Evolutionary conservation across 352 stramenopile species (phyloP).

Genomic region (Globisporangium nunn): DNA sequence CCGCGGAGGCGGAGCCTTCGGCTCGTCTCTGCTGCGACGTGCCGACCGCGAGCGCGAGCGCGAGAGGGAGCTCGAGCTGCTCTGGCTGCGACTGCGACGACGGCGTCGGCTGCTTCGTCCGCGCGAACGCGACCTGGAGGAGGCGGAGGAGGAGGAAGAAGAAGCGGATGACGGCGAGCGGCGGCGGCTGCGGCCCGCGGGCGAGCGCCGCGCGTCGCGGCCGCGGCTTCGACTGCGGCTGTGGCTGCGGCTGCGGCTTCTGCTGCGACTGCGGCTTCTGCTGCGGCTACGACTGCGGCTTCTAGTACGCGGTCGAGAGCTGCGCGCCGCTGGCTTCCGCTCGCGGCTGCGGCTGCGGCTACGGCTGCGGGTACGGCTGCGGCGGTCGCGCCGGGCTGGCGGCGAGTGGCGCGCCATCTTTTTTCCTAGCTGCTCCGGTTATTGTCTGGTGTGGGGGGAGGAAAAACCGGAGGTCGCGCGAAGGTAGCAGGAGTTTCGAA

Average conservation of each 20-base stretch:
- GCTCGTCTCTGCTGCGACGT: constrained; percentile 1
- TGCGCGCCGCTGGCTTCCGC: background rate
- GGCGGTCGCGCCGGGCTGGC: background rate
- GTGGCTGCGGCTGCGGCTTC: background rate
- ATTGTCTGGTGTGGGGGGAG: background rate
- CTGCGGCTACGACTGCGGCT: constrained; percentile 9
- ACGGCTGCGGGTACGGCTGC: background rate
- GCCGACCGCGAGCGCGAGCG: constrained; percentile 14
- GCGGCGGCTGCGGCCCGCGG: background rate
- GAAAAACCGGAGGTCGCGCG: background rate
- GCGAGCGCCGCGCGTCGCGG: constrained; percentile 3
- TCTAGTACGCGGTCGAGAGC: background rate
- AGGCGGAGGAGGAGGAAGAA: constrained; percentile 7
- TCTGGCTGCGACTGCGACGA: constrained; percentile 10
- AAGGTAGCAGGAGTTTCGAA: background rate
- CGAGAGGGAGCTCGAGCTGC: constrained; percentile 13
- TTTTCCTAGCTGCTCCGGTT: background rate
- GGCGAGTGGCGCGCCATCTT: constrained; percentile 4
- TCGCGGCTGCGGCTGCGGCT: constrained; percentile 4
- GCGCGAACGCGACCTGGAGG: background rate
- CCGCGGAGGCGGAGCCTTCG: background rate
- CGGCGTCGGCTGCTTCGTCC: background rate
- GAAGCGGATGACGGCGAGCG: constrained; percentile 13
- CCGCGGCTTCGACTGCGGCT: background rate
- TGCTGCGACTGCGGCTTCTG: constrained; percentile 5